These are phyloP conservation scores for Aspergillus cavernicola DNA, from an alignment of 495 filamentous ascomycete genomes.

Conservation along the genomic window DNA sequence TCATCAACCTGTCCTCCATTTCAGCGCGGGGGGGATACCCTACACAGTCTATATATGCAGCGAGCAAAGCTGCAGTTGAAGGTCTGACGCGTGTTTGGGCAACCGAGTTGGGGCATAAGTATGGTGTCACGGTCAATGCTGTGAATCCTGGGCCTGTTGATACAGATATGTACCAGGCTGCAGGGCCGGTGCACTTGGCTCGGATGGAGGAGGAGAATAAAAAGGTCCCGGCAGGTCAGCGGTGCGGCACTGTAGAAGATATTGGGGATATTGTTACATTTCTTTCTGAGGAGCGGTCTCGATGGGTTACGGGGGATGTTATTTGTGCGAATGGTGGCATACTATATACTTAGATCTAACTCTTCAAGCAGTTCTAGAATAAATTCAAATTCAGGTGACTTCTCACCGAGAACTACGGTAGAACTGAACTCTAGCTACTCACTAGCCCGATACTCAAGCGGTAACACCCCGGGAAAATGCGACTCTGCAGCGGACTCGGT, in stretches of 20 bases:
- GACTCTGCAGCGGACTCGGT: background rate
- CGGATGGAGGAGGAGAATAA: conserved; percentile 24
- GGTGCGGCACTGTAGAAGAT: conserved; percentile 33
- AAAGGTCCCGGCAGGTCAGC: conserved; percentile 27
- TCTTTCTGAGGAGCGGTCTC: conserved; percentile 44
- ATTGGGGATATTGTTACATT: conserved; percentile 46
- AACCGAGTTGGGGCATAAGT: conserved; percentile 30
- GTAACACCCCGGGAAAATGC: background rate
- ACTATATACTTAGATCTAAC: conserved; percentile 8
- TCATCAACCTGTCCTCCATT: conserved; percentile 44
- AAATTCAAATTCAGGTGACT: background rate
- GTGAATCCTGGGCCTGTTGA: conserved; percentile 36
- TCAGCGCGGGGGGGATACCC: conserved; percentile 28
- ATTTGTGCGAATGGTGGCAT: conserved; percentile 46
- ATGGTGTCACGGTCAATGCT: conserved; percentile 35
- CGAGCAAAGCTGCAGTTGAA: conserved; percentile 33
- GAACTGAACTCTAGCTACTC: too few species aligned
- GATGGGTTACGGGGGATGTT: conserved; percentile 49
- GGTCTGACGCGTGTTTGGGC: conserved; percentile 29
- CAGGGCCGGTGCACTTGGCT: conserved; percentile 13
- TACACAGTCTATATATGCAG: conserved; percentile 25
- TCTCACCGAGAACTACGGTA: too few species aligned
- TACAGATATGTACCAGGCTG: conserved; percentile 31
- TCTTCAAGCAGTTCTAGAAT: background rate
- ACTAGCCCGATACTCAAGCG: too few species aligned